Base-by-base conservation (phyloP, 1,139 yeast genomes). In the Zygotorulaspora mrakii region DNA sequence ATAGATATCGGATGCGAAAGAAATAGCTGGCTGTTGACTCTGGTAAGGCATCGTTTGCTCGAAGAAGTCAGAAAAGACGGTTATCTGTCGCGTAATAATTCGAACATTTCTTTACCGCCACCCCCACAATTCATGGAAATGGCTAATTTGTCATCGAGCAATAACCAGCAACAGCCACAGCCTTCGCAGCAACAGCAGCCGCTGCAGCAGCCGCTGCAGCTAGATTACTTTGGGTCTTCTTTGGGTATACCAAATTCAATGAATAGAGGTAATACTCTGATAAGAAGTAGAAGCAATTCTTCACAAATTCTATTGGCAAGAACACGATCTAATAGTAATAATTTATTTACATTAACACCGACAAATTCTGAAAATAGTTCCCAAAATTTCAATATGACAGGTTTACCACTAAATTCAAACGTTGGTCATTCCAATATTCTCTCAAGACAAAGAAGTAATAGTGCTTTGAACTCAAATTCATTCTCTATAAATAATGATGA, bases 61-160 rank as follows among this genome's bases (percentile, higher is more conserved):
- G 52, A 46, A 20, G 65, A 62, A 42, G 52, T 59, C 7, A 51
- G 50, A 37, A 56, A 50, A 31, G 65, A 60, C 12, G 52, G 50
- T 14, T 51, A 43, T 31, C 28, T 44, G 9, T 52, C 61, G 11
- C 49, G 61, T 32, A 52, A 53, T 31, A 47, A 44, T 17, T 56
- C 62, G 5, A 37, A 49, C 7, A 31, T 46, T 7, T 53, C 57
- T 5, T 27, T 50, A 26, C 43, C 46, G 16, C 47, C 46, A 7
- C 49, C 50, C 7, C 48, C 50, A 12, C 44, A 43, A n/a, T 39
- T 43, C 32, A 36, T 40, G 38, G 48, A 43, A 30, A 37, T 43
- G 39, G 34, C 40, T 27, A 35, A 37, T 27, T 28, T 26, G 9
- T 25, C 33, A 8, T 28, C 37, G 12, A 39, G 33, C 28, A 35